phyloP scores from a whole-genome alignment of 805 yeast species.

The Saturnispora serradocipensis region DNA sequence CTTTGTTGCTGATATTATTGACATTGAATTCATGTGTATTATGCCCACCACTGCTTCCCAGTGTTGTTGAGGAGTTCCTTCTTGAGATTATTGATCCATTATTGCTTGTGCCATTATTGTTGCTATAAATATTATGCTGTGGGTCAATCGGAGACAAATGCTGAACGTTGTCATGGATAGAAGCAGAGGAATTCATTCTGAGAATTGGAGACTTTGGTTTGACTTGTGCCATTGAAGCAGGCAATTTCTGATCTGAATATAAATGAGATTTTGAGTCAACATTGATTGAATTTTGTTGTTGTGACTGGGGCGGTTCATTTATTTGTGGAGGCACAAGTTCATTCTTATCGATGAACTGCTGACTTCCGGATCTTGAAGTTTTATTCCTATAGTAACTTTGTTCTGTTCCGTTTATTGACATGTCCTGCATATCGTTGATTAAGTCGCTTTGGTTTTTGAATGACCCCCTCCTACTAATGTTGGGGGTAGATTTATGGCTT shows the following conservation, averaged over 20 bases:
- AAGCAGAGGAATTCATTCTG: constrained; percentile 25
- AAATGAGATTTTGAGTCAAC: constrained; percentile 5
- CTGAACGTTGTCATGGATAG: constrained; percentile 15
- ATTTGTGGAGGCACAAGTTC: not conserved
- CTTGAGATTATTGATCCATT: constrained; percentile 11
- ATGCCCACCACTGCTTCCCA: not conserved
- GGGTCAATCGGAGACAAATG: constrained; percentile 10
- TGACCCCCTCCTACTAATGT: constrained; percentile 21
- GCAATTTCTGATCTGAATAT: constrained; percentile 16
- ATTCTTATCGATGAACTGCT: not conserved
- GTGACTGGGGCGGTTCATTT: not conserved
- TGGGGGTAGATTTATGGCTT: constrained; percentile 20
- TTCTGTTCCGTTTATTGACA: constrained; percentile 12
- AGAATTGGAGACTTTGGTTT: constrained; percentile 28
- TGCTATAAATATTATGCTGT: constrained; percentile 8
- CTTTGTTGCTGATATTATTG: constrained; percentile 6
- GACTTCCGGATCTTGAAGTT: constrained; percentile 1
- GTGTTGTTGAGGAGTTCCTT: constrained; percentile 11
- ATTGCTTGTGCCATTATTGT: not conserved
- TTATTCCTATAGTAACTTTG: constrained; percentile 19
- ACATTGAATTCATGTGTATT: constrained; percentile 6
- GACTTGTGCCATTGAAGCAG: constrained; percentile 28
- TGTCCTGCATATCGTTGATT: constrained; percentile 13
- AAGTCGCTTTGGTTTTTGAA: constrained; percentile 18
- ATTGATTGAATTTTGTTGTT: constrained; percentile 1